phyloP scores from a whole-genome alignment of 2,329 filamentous ascomycete species.

The Phaeoacremonium minimum region DNA sequence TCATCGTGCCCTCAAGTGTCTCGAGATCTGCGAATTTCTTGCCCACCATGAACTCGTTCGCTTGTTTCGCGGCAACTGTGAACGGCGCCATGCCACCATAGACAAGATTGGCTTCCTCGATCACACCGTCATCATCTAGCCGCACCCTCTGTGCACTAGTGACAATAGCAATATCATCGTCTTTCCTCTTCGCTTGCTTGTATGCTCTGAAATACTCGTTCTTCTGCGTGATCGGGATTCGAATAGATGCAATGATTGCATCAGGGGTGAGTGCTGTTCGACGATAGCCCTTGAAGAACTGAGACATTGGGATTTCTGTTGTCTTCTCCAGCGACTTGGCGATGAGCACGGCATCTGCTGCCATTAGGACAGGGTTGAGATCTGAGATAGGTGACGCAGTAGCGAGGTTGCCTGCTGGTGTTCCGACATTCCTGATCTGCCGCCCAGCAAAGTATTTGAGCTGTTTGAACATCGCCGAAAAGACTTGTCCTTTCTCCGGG shows the following conservation, averaged over 20 bases:
- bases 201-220: slow-evolving; percentile 86
- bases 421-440: slow-evolving; percentile 97
- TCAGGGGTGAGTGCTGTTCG: slow-evolving; percentile 76
- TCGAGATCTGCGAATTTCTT: slow-evolving; percentile 75
- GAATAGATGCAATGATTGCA: slow-evolving; percentile 79
- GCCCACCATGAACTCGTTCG: slow-evolving; percentile 69
- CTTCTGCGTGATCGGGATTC: slow-evolving; percentile 72
- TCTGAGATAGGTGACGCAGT: slow-evolving; percentile 97
- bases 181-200: slow-evolving; percentile 95
- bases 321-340: slow-evolving; percentile 72
- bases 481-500: slow-evolving; percentile 66
- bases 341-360: slow-evolving; percentile 75
- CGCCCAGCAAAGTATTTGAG: slow-evolving; percentile 91
- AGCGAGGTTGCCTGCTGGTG: slow-evolving; percentile 87
- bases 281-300: slow-evolving; percentile 91
- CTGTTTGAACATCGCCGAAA: slow-evolving; percentile 88
- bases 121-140: slow-evolving; percentile 63
- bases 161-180: slow-evolving; percentile 97
- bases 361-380: slow-evolving; percentile 89
- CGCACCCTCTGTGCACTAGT: slow-evolving; percentile 78
- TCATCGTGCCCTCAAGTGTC: slow-evolving; percentile 87
- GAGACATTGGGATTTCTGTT: slow-evolving; percentile 82
- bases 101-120: slow-evolving; percentile 73
- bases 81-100: slow-evolving; percentile 95
- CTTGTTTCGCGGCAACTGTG: slow-evolving; percentile 80